Conservation (phyloP, 768 basidiomycete species). For the Russula foetens region DNA sequence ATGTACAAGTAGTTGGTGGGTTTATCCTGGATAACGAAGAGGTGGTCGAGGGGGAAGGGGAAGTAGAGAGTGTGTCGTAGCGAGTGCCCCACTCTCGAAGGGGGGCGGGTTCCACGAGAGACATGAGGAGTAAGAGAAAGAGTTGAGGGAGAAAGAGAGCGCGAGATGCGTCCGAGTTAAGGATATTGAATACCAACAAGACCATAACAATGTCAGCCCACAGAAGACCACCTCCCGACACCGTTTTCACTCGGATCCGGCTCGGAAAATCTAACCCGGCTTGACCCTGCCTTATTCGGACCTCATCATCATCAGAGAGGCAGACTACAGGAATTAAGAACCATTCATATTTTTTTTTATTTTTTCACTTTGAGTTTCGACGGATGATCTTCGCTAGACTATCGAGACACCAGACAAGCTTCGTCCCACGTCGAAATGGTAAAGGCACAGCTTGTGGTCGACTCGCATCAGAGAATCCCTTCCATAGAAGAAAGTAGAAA, state of each 20-base stretch:
- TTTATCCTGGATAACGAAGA: constrained; percentile 15
- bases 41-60: constrained; percentile 34
- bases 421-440: not conserved
- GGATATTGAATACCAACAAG: constrained; percentile 13
- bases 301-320: not conserved
- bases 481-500: not conserved
- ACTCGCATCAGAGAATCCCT: constrained; percentile 1
- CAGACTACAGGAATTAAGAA: not conserved
- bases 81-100: constrained; percentile 63
- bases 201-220: constrained; percentile 5
- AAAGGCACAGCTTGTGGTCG: no score
- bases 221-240: not conserved
- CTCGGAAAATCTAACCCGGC: not conserved
- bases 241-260: constrained; percentile 8
- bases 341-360: not conserved
- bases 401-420: constrained; percentile 3
- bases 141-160: not conserved
- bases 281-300: constrained; percentile 9
- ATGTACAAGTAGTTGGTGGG: not conserved
- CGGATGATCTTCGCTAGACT: not conserved
- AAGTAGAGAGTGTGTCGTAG: constrained; percentile 53
- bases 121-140: constrained; percentile 29
- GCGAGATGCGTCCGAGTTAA: constrained; percentile 6
- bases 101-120: constrained; percentile 33
- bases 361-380: not conserved